Conservation (phyloP, 2,329 filamentous ascomycete genomes). For the Exophiala xenobiotica region DNA sequence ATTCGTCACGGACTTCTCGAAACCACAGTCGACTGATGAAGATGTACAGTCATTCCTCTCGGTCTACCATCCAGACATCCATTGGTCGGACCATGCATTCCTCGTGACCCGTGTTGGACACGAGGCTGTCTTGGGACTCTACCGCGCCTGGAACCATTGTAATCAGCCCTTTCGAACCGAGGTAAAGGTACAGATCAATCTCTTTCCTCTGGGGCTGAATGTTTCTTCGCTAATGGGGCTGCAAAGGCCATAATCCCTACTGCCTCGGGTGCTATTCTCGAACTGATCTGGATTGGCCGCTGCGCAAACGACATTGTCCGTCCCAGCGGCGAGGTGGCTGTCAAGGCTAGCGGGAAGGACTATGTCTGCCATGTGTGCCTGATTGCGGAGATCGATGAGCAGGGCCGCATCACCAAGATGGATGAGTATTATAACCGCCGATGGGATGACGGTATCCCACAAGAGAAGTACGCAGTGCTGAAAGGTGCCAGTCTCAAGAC, state of each 20-base stretch:
- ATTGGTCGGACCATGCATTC: conserved; percentile 18
- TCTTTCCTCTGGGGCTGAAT: neutral
- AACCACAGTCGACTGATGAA: conserved; percentile 8
- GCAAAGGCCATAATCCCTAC: conserved; percentile 12
- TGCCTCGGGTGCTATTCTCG: conserved; percentile 9
- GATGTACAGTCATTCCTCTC: conserved; percentile 2
- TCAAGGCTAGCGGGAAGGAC: conserved; percentile 18
- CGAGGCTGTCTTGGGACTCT: conserved; percentile 8
- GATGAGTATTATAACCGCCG: conserved; percentile 19
- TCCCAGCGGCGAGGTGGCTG: conserved; percentile 10
- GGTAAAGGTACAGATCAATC: conserved; percentile 12
- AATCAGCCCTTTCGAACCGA: conserved; percentile 16
- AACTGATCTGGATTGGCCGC: conserved; percentile 13
- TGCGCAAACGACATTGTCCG: conserved; percentile 10
- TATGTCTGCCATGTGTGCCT: conserved; percentile 16
- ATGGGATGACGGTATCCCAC: conserved; percentile 15
- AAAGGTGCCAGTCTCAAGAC: conserved; percentile 17
- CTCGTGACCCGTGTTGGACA: conserved; percentile 11
- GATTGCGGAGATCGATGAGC: conserved; percentile 10
- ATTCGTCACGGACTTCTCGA: conserved; percentile 7
- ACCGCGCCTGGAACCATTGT: conserved; percentile 9
- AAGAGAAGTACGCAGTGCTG: conserved; percentile 11
- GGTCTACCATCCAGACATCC: conserved; percentile 12
- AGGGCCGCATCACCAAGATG: conserved; percentile 9
- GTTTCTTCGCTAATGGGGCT: neutral